Evolutionary conservation across 345 rosid species (phyloP), one percentile per base, ranked within the genome.

Genomic region (Heritiera littoralis): DNA sequence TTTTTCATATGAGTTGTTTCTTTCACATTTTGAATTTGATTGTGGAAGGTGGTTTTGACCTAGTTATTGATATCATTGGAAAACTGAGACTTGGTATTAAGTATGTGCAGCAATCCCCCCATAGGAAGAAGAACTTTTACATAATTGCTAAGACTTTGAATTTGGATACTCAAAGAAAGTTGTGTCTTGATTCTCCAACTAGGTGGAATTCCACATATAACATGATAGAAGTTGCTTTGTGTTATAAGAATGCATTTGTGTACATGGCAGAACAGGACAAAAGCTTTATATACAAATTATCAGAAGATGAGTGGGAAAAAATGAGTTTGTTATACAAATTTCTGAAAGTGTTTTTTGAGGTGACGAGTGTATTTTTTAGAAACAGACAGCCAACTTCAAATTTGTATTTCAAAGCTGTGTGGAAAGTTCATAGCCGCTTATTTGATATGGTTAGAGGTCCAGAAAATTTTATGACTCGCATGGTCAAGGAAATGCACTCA

Each of bases 281-380:
- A 69, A 67, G 48, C 49, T 81, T 79, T 30, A 70, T 46, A 72
- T 70, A 71, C 38, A 79, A 69, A 66, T 76, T 79, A 46, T 79
- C 69, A 40, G 85, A 69, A n/a, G 78, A 79, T n/a, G 81, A 83
- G 61, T 81, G 83, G 84, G 78, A 58, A 74, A 77, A 77, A 46
- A 54, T 81, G 69, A 55, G 66, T 51, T 23, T 56, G 30, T 28
- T 77, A n/a, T 74, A 71, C 69, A 77, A 80, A 76, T 78, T 83
- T 76, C 72, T 82, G 35, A 76, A 73, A 64, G 77, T 66, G 12
- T 84, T 82, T 61, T 70, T 51, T 46, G 83, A 72, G 82, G 76
- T 40, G 58, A 72, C 73, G 40, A 60, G 43, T 49, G 38, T 66
- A 75, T 74, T 86, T 65, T 69, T 61, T 48, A 59, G 65, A 72